Base-by-base conservation (phyloP, 1,284 basidiomycete genomes). In the Naganishia liquefaciens region DNA sequence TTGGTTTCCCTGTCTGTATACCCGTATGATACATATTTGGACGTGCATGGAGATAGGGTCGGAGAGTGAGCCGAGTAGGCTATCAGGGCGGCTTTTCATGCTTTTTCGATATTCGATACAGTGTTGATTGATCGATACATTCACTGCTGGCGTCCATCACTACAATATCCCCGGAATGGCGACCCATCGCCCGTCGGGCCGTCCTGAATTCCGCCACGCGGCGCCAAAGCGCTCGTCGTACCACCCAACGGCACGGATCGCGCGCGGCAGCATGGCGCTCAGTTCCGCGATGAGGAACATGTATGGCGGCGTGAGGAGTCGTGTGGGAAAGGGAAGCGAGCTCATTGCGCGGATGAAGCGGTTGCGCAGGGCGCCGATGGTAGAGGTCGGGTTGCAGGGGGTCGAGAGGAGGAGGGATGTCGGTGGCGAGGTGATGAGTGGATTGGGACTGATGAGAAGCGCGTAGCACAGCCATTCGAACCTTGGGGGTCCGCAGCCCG, bases 391-490 rank as follows among this genome's bases (percentile, higher is more conserved):
- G 11, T 70, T 61, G 28, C 70, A 30, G 37, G 69, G 46, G 63
- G 69, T n/a, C 25, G 55, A 47, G 27, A 40, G 19, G 55, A 60
- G 50, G 46, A 50, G 25, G 51, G 46, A 64, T 3, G 47, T 39
- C 11, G 1, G 86, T 84, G 51, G 88, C 28, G 82, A 68, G 40
- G 71, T 5, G 81, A 77, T 30, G 86, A 84, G 2, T 25, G 66
- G 44, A 15, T 50, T 62, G 4, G 75, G 71, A 4, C 70, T 66
- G 4, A 75, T 72, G 13, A 89, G 88, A 33, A 91, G 73, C 0
- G 90, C 88, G 73, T 87, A 92, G 10, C 87, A 89, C 10, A 85
- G 72, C 90, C 90, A 93, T 77, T 93, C 91, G 61, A 87, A 70
- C 90, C 90, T 78, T 63, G 40, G 21, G 58, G 62, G 25, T 37